A percentile compares a stretch with the other conserved stretches of the same genome.
phyloP scores from a whole-genome alignment of 164 flowering plant genomes.

The Stephania japonica region DNA sequence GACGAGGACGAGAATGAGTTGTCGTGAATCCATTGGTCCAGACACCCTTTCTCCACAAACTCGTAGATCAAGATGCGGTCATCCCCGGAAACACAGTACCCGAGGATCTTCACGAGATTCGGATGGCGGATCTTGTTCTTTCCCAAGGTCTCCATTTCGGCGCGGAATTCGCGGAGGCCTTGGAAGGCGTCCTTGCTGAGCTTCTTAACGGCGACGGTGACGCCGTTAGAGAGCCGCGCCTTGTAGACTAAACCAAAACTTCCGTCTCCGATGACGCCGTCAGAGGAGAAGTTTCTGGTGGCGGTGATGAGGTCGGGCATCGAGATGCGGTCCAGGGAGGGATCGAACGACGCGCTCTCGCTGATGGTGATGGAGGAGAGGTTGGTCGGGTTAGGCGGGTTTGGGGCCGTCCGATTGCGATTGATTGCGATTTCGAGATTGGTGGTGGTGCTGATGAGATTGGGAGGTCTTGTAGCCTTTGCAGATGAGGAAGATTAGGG shows the following conservation, averaged over 20 bases:
- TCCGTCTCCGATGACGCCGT: constrained; percentile 75
- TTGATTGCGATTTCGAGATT: constrained; percentile 7
- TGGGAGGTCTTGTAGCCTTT: neutral
- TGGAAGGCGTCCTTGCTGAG: constrained; percentile 71
- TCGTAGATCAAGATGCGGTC: constrained; percentile 76
- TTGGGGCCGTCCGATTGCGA: constrained; percentile 14
- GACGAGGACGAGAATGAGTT: constrained; percentile 12
- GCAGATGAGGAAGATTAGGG: constrained; percentile 30
- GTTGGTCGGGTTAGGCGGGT: neutral
- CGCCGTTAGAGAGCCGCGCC: constrained; percentile 45
- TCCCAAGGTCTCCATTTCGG: constrained; percentile 83
- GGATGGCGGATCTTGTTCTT: constrained; percentile 37
- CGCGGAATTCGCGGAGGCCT: constrained; percentile 76
- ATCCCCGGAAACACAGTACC: constrained; percentile 52
- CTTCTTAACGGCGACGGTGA: constrained; percentile 67
- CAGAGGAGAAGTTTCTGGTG: constrained; percentile 54
- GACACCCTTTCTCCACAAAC: constrained; percentile 57
- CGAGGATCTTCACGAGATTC: constrained; percentile 63
- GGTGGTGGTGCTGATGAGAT: constrained; percentile 1
- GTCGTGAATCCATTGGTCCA: constrained; percentile 72
- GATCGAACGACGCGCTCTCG: constrained; percentile 61
- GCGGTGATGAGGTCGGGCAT: constrained; percentile 59
- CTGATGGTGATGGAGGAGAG: constrained; percentile 23
- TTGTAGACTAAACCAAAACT: constrained; percentile 78
- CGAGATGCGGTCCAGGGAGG: constrained; percentile 42